These are phyloP conservation scores for Colletotrichum sp. DNA, from an alignment of 2,329 filamentous ascomycete genomes.

Conservation along the genomic window DNA sequence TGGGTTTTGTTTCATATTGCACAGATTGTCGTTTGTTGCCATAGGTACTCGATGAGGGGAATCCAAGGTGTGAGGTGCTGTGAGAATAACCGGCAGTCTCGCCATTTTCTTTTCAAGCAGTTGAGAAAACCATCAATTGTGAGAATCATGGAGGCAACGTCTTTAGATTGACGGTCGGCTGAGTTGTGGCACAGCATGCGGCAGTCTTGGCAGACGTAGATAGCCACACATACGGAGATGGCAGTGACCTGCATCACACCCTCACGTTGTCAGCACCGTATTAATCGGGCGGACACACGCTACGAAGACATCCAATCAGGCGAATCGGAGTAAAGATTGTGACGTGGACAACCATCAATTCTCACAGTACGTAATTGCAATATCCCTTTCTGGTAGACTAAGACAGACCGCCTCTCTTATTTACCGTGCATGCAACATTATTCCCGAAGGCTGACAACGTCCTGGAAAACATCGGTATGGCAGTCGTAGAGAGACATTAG, in stretches of 20 bases:
- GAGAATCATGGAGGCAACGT: background rate
- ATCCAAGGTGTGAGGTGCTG: background rate
- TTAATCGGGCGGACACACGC: background rate
- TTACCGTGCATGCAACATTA: background rate
- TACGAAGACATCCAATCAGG: background rate
- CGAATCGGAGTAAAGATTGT: background rate
- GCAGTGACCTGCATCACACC: background rate
- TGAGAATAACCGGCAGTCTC: background rate
- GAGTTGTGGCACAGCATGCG: background rate
- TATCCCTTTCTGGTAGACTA: background rate
- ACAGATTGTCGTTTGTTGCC: background rate
- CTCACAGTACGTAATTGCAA: background rate
- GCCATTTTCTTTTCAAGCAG: accelerated
- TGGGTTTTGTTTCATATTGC: background rate
- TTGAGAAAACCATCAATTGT: accelerated
- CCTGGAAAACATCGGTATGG: background rate
- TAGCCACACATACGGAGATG: background rate
- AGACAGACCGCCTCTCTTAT: background rate
- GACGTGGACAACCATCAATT: background rate
- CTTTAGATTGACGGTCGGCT: background rate
- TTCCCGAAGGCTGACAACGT: background rate
- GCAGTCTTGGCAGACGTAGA: background rate
- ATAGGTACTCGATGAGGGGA: background rate
- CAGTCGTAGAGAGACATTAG: background rate
- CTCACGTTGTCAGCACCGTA: background rate